Base-by-base conservation (phyloP, 2,329 filamentous ascomycete genomes). In the Dothidotthia symphoricarpi region DNA sequence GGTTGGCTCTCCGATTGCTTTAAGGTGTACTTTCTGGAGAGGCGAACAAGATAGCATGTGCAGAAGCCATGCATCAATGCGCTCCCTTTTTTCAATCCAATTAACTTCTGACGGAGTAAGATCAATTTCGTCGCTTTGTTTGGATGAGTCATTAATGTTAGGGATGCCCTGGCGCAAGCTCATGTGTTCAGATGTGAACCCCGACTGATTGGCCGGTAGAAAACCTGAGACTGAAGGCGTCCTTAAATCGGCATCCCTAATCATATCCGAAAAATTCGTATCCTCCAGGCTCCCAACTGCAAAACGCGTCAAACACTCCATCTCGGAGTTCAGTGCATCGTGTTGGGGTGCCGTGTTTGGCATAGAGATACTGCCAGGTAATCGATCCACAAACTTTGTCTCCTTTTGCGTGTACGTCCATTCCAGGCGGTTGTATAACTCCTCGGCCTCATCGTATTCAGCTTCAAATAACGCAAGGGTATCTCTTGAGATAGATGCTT, bases 401-500 rank as follows among this genome's bases (percentile, higher is more conserved):
- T 45, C 43, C n/a, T 36, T 36, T 13, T 26, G 28, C 2, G 47
- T 39, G 16, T 47, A 45, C 3, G 24, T 36, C 38, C 36, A 47
- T 24, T 46, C 43, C 8, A 28, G 11, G 2, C 12, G 28, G 10
- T 42, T 31, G 25, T 45, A 47, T 4, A 27, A n/a, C 1, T 14
- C 31, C 28, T 50, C 47, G 0, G 24, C 34, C 11, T 41, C 31
- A 6, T 45, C 36, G 13, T 47, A 45, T 1, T 30, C 30, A 0
- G 17, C 30, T 24, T 50, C 47, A 2, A 39, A 0, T 1, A 31
- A 9, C 0, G 41, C 48, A 1, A 39, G 15, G 1, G 8, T 25
- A 27, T 51, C 45, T n/a, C 45, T 36, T 8, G 36, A 9, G 6
- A 11, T n/a, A 5, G 19, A 16, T 1, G 35, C 38, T 1, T 39